A percentile compares a stretch with the other conserved stretches of the same genome.
These are phyloP conservation scores for Oryza punctata DNA, from an alignment of 176 grass and related monocot species.

Conservation along the genomic window DNA sequence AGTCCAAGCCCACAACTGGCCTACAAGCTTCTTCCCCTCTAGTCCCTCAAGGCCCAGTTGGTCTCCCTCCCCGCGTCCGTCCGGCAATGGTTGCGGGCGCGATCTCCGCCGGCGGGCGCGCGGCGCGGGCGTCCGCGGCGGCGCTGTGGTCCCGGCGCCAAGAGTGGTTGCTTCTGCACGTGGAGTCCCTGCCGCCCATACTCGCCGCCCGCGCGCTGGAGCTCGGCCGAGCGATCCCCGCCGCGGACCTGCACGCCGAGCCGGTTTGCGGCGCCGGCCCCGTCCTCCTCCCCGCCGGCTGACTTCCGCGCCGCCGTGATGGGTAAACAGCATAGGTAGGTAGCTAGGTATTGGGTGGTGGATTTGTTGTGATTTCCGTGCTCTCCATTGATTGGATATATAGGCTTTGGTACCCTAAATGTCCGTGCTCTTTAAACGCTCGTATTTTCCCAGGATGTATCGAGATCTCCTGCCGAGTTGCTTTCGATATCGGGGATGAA, in stretches of 20 bases:
- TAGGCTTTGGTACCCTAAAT: neutral
- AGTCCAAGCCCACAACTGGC: too few species aligned
- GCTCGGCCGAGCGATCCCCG: neutral
- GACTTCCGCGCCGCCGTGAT: neutral
- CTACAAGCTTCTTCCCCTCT: too few species aligned
- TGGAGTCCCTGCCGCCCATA: neutral
- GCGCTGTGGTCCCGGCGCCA: neutral
- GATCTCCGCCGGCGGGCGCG: slow-evolving; percentile 3
- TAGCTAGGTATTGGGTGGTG: neutral
- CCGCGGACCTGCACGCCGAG: neutral
- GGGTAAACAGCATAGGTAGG: neutral
- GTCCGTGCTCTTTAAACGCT: neutral
- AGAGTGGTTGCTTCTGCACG: neutral
- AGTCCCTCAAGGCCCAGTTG: neutral
- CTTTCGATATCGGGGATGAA: too few species aligned
- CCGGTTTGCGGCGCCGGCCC: slow-evolving; percentile 10
- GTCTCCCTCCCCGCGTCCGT: neutral
- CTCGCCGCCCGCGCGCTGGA: slow-evolving; percentile 2
- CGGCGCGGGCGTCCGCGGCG: neutral
- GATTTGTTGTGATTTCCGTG: neutral
- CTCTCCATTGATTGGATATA: neutral
- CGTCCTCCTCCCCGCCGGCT: neutral
- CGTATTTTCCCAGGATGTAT: too few species aligned
- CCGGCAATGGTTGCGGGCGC: neutral
- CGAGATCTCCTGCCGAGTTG: too few species aligned